Conservation (phyloP, 129 eudicot genomes). For the Glebionis coronaria region DNA sequence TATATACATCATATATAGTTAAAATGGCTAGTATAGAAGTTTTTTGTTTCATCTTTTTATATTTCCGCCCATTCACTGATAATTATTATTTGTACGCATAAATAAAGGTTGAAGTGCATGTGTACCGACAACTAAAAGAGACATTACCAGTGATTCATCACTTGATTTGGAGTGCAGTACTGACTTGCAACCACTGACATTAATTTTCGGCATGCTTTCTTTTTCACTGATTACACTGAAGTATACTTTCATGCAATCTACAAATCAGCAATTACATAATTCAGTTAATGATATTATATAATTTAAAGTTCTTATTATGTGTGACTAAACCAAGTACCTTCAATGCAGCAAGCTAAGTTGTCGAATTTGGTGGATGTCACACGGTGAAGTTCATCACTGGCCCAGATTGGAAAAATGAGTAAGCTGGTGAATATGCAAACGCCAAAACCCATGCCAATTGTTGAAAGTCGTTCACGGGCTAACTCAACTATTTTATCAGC, state of each 20-base stretch:
- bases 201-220: constrained; percentile 36
- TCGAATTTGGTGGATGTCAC: constrained; percentile 55
- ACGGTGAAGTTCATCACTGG: constrained; percentile 75
- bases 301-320: neutral
- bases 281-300: neutral
- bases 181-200: constrained; percentile 53
- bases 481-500: constrained; percentile 53
- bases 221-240: constrained; percentile 41
- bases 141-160: constrained; percentile 75
- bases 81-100: no score
- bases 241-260: constrained; percentile 72
- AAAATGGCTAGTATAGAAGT: no score
- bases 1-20: neutral
- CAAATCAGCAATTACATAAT: constrained; percentile 17
- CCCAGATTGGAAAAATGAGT: constrained; percentile 80
- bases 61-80: no score
- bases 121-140: constrained; percentile 16
- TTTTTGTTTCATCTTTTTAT: neutral
- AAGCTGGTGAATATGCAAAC: constrained; percentile 68
- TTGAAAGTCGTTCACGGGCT: constrained; percentile 63
- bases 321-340: constrained; percentile 37
- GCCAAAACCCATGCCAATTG: constrained; percentile 75
- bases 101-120: neutral
- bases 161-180: constrained; percentile 64
- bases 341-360: constrained; percentile 52